phyloP scores from a whole-genome alignment of 495 filamentous ascomycete species.

The Aspergillus cristatus region DNA sequence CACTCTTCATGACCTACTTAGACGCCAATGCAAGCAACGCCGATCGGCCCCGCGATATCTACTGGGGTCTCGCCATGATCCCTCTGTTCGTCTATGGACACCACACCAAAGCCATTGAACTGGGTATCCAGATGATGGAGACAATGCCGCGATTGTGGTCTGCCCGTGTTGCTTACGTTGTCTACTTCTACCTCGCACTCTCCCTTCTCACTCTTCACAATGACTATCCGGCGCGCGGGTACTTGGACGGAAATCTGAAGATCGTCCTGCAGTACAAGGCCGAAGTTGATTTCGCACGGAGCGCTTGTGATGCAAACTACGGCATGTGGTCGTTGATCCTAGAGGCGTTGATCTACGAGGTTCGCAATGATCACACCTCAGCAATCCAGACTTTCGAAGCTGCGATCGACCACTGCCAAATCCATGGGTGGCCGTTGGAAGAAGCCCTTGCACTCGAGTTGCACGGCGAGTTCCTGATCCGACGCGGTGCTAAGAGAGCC shows the following conservation, averaged over 20 bases:
- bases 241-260: slow-evolving; percentile 46
- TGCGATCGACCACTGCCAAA: slow-evolving; percentile 68
- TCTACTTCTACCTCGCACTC: slow-evolving; percentile 61
- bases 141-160: slow-evolving; percentile 61
- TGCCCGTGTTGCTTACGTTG: slow-evolving; percentile 53
- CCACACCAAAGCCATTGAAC: slow-evolving; percentile 55
- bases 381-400: slow-evolving; percentile 63
- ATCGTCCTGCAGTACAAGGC: slow-evolving; percentile 48
- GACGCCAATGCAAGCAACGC: slow-evolving; percentile 41
- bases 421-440: slow-evolving; percentile 69
- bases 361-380: slow-evolving; percentile 49
- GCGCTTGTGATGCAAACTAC: slow-evolving; percentile 70
- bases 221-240: slow-evolving; percentile 39
- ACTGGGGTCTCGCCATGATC: slow-evolving; percentile 63
- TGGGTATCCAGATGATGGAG: slow-evolving; percentile 54
- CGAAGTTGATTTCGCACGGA: slow-evolving; percentile 59
- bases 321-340: slow-evolving; percentile 65
- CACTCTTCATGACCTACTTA: slow-evolving; percentile 52
- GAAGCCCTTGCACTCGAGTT: slow-evolving; percentile 74
- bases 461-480: slow-evolving; percentile 59
- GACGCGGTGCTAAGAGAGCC: slow-evolving; percentile 61
- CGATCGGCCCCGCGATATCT: slow-evolving; percentile 56
- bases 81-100: slow-evolving; percentile 70
- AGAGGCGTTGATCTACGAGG: slow-evolving; percentile 62
- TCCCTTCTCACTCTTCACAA: slow-evolving; percentile 55